Base-by-base conservation (phyloP, 2,329 filamentous ascomycete genomes). In the Fonsecaea multimorphosa region DNA sequence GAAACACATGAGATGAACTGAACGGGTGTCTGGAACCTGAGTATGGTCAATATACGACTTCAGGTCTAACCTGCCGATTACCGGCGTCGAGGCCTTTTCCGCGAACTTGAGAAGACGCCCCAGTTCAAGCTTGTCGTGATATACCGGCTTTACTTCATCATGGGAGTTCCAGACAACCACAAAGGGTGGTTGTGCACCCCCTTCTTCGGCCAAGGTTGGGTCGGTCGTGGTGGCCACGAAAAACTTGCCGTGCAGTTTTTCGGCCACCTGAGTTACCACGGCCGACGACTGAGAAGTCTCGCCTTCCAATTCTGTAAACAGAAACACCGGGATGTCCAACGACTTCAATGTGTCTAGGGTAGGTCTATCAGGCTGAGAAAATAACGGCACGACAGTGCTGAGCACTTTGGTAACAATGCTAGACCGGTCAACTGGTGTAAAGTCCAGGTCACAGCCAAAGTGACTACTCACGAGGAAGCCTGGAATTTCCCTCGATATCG, bases 321-420 rank as follows among this genome's bases (percentile, higher is more conserved):
- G n/a, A 12, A 54, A 27, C 11, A 54, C 22, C 19, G 52, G 52
- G 52, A 54, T n/a, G 9, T 54, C 52, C 27, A 54, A 22, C n/a
- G 52, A 31, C n/a, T 54, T 54, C 12, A 32, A 22, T 3, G 52
- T 54, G 6, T 32, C 27, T 11, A 54, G 32, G 27, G 6, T 32
- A n/a, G 29, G 14, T 27, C 31, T 54, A 9, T 34, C 14, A 11
- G 52, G 16, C 6, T 32, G 52, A 3, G 52, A 31, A 32, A 31
- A 11, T 4, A 27, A 14, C 32, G 27, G 52, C 31, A 32, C 12
- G 2, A 34, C 32, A 31, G 27, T 32, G 14, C 32, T 16, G 52
- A 54, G 52, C 4, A 54, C 52, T 54, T 54, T 27, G 52, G 52
- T 54, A 9, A 31, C 16, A 34, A 54, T 32, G 31, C 52, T 54